Percentiles rank a stretch among this genome's conserved stretches.
phyloP scores from a whole-genome alignment of 228 moss, liverwort and hornwort genomes.

The Sphagnum magellanicum region DNA sequence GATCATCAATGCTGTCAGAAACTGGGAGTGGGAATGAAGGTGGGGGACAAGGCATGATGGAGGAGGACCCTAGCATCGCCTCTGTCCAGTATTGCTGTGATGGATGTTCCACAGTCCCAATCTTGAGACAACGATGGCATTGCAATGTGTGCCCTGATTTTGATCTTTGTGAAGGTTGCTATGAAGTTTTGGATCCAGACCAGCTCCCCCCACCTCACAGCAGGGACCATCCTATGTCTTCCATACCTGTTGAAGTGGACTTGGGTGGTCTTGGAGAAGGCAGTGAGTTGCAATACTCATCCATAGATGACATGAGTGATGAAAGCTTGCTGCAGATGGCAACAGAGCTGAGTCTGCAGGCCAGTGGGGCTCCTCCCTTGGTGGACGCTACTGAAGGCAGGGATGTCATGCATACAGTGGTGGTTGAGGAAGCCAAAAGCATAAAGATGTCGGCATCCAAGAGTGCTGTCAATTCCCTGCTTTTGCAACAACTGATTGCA shows the following conservation, averaged over 20 bases:
- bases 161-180: conserved; percentile 98
- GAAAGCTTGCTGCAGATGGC: conserved; percentile 99
- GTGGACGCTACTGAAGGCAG: conserved; percentile 41
- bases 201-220: conserved; percentile 96
- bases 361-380: conserved; percentile 56
- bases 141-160: conserved; percentile 99
- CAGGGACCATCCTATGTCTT: conserved; percentile 95
- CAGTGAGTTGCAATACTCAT: conserved; percentile 84
- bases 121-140: conserved; percentile 95
- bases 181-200: conserved; percentile 97
- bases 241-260: conserved; percentile 88
- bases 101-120: conserved; percentile 95
- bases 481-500: conserved; percentile 89
- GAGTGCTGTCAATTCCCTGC: conserved; percentile 90
- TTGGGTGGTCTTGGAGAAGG: conserved; percentile 61
- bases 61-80: conserved; percentile 83
- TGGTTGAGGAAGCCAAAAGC: conserved; percentile 65
- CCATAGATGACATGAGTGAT: conserved; percentile 98
- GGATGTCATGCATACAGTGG: conserved; percentile 40
- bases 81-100: conserved; percentile 99
- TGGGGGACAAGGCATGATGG: conserved; percentile 87
- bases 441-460: conserved; percentile 83
- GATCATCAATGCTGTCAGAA: conserved; percentile 76
- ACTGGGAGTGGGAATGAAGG: conserved; percentile 76
- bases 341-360: conserved; percentile 92